Evolutionary conservation across 108 stramenopile genomes (phyloP), one percentile per base, ranked within the genome.

Genomic region (Chaetoceros tenuissimus): DNA sequence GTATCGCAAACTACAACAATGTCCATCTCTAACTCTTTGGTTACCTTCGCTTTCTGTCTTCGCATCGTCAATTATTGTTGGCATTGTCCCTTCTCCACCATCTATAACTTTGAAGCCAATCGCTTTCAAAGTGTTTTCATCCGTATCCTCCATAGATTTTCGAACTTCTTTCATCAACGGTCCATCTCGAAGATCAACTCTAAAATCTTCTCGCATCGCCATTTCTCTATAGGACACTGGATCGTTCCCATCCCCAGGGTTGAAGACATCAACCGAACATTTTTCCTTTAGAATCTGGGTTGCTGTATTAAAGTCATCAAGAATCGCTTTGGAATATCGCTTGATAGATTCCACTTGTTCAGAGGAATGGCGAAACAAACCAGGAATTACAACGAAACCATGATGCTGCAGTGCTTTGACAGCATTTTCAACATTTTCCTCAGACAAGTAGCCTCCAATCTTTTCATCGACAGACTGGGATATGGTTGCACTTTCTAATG

Each of bases 171-270:
- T 27, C 59, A 91, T 70, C 1, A 48, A 31, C 0, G 85, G 85
- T 30, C 85, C 89, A 47, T 80, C 56, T 45, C 89, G 53, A 27
- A 91, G 51, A 72, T 91, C 89, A 25, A 91, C 53, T 3, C 89
- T 81, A 18, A 91, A 56, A 56, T 91, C 85, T 75, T 87, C 90
- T 45, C 90, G 54, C 91, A 88, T 88, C n/a, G 87, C 79, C 62
- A 86, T 60, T 69, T 92, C 91, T 54, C 67, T 68, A 45, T 88
- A 92, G 48, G 59, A 57, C 47, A 82, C 59, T 16, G 85, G 89
- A 45, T 86, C 83, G 30, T 46, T 59, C 31, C 50, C 22, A 19
- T 66, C 72, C 2, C 43, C 45, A 5, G 85, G 85, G 65, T 86
- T 64, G 48, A 74, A 67, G 5, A 91, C 49, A 59, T 91, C 75